Percentiles rank a stretch among this genome's conserved stretches.
Conservation (phyloP, 192 early-diverging fungal genomes). For the Geranomyces variabilis region DNA sequence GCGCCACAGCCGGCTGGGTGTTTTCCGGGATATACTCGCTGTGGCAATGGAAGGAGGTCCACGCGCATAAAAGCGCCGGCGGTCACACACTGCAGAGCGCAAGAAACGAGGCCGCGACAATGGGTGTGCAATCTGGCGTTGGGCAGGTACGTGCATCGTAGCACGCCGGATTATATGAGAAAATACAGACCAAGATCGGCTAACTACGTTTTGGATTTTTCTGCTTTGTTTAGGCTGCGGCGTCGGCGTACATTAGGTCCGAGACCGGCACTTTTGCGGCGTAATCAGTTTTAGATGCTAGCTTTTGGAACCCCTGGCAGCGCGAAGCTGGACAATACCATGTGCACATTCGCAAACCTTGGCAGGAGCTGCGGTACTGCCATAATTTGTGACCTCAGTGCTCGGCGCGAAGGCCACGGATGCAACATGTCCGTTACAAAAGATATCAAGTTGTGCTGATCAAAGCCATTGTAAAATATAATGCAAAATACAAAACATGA, state of each 20-base stretch:
- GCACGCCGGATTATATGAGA: background rate
- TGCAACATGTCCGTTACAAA: too few species aligned
- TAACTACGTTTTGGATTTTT: background rate
- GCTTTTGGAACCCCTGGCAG: too few species aligned
- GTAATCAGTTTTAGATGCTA: background rate
- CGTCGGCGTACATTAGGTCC: conserved; percentile 22
- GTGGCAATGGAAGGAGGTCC: conserved; percentile 48
- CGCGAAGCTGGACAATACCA: too few species aligned
- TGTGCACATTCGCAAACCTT: too few species aligned
- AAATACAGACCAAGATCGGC: too few species aligned
- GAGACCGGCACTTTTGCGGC: conserved; percentile 20
- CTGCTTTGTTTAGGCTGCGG: conserved; percentile 10
- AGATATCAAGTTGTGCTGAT: too few species aligned
- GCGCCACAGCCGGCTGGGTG: conserved; percentile 66
- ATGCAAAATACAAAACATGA: too few species aligned
- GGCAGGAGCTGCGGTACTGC: too few species aligned
- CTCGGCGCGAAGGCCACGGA: too few species aligned
- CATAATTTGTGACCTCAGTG: too few species aligned
- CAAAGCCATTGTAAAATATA: too few species aligned
- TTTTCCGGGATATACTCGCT: conserved; percentile 55
- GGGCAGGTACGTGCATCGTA: conserved; percentile 21
- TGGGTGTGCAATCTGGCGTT: conserved; percentile 40
- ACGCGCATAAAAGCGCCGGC: conserved; percentile 35
- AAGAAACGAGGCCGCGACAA: conserved; percentile 41
- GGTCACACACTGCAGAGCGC: conserved; percentile 48